phyloP scores from a whole-genome alignment of 2,329 filamentous ascomycete genomes.

The Colletotrichum tanaceti region DNA sequence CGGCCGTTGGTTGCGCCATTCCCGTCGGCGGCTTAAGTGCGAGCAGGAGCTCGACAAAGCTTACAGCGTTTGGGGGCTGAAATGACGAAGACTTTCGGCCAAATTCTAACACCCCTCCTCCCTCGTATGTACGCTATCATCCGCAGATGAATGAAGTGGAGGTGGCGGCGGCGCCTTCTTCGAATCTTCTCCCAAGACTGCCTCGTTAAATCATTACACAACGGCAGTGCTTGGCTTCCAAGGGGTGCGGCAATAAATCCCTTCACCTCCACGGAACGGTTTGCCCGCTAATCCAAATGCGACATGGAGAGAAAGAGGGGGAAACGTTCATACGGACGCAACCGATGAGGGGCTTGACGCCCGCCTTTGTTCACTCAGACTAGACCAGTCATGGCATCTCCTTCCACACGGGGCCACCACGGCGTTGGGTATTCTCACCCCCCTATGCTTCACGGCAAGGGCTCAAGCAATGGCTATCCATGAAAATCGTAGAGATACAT shows the following conservation, averaged over 20 bases:
- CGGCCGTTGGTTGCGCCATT: conserved; percentile 29
- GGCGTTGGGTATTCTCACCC: conserved; percentile 18
- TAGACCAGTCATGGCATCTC: conserved; percentile 27
- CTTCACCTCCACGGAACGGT: conserved; percentile 7
- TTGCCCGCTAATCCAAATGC: conserved; percentile 37
- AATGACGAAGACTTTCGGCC: conserved; percentile 16
- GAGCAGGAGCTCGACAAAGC: conserved; percentile 13
- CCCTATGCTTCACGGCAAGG: conserved; percentile 11
- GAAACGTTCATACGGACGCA: conserved; percentile 33
- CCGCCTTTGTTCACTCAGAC: conserved; percentile 27
- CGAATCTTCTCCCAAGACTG: conserved; percentile 12
- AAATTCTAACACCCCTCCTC: conserved; percentile 7
- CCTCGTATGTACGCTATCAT: conserved; percentile 7
- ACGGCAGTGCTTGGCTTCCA: conserved; percentile 10
- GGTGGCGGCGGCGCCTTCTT: conserved; percentile 11
- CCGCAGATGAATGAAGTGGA: background rate
- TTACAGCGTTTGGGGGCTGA: conserved; percentile 15
- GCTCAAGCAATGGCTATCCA: conserved; percentile 16
- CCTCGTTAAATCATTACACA: conserved; percentile 13
- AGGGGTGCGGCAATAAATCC: conserved; percentile 15
- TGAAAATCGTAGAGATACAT: conserved; percentile 22
- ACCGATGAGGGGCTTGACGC: conserved; percentile 27
- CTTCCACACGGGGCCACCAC: conserved; percentile 13
- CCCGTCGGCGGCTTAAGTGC: conserved; percentile 6
- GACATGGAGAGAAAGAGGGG: conserved; percentile 6